Base-by-base conservation (phyloP, 2,329 filamentous ascomycete species). In the Talaromyces sp. region DNA sequence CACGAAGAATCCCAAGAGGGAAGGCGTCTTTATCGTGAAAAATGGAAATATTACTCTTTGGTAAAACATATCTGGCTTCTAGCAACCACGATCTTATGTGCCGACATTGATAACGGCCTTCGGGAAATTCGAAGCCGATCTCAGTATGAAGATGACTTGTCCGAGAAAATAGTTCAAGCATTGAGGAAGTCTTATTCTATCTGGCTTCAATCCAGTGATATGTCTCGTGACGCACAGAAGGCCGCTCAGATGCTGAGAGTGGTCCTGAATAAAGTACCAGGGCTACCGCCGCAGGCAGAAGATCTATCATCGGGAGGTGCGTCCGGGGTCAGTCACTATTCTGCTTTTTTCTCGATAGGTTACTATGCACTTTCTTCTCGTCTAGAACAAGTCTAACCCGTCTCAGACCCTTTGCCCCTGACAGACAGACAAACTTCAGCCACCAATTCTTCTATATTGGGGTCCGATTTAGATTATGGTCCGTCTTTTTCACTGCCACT, bases 31-130 rank as follows among this genome's bases (percentile, higher is more conserved):
- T 60, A 60, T 36, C 44, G 42, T 2, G 10, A 60, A 32, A 55
- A 57, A 33, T 63, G 61, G 61, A 63, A 54, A 32, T 52, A 57
- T 11, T 42, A 56, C 15, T 10, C 61, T 6, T 44, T 44, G 8
- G 47, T 63, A 17, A 63, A 59, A 19, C 54, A 63, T 33, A 33
- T 60, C 6, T 60, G 60, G 19, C 51, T 57, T 6, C 36, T 63
- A 19, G 61, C 61, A 22, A 33, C 44, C 33, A 63, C 58, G 15
- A 58, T 63, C 10, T n/a, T 63, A 25, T 63, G 58, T 22, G 58
- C 60, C 9, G 54, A 63, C 27, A 27, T 63, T 17, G 49, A 63
- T 19, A 33, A 42, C 11, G 28, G 25, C 11, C 4, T 55, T 27
- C 27, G 52, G 6, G 58, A 55, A 36, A 25, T 10, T 3, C 53